Evolutionary conservation across 176 grass and related monocot genomes (phyloP).

Genomic region (Oryza australiensis): DNA sequence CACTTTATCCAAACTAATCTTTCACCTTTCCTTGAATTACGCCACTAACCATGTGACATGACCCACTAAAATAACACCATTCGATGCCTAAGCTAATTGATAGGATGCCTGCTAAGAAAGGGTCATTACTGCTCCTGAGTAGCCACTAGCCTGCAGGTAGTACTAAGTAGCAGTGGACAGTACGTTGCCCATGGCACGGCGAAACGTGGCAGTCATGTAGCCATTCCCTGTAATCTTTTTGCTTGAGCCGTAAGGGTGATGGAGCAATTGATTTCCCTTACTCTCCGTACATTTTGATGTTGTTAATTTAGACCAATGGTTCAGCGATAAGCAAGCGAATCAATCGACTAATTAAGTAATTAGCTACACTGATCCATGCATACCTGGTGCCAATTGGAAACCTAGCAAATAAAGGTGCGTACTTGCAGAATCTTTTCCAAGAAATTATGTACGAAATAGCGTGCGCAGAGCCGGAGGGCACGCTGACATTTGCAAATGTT

Average conservation of each 20-base stretch:
- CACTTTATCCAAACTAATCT: slow-evolving; percentile 32
- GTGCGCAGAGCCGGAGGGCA: background rate
- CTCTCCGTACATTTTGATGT: slow-evolving; percentile 16
- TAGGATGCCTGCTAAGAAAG: slow-evolving; percentile 29
- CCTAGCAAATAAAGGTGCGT: slow-evolving; percentile 34
- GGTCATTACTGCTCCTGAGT: slow-evolving; percentile 19
- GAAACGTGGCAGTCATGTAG: slow-evolving; percentile 43
- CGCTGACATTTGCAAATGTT: background rate
- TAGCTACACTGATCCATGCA: background rate
- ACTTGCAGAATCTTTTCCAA: slow-evolving; percentile 49
- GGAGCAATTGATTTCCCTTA: slow-evolving; percentile 13
- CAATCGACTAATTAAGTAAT: slow-evolving; percentile 23
- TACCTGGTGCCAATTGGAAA: slow-evolving; percentile 44
- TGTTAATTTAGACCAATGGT: background rate
- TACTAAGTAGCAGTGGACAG: slow-evolving; percentile 9
- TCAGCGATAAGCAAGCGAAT: slow-evolving; percentile 34
- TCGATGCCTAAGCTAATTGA: slow-evolving; percentile 37
- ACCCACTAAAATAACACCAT: slow-evolving; percentile 26
- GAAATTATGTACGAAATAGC: background rate
- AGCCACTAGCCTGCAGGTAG: slow-evolving; percentile 31
- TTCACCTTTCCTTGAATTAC: slow-evolving; percentile 56
- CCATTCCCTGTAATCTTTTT: background rate
- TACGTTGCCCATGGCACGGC: slow-evolving; percentile 47
- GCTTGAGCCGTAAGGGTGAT: slow-evolving; percentile 4
- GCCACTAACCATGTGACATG: slow-evolving; percentile 49